phyloP scores from a whole-genome alignment of 192 early-diverging fungal genomes.

The Entomortierella lignicola region DNA sequence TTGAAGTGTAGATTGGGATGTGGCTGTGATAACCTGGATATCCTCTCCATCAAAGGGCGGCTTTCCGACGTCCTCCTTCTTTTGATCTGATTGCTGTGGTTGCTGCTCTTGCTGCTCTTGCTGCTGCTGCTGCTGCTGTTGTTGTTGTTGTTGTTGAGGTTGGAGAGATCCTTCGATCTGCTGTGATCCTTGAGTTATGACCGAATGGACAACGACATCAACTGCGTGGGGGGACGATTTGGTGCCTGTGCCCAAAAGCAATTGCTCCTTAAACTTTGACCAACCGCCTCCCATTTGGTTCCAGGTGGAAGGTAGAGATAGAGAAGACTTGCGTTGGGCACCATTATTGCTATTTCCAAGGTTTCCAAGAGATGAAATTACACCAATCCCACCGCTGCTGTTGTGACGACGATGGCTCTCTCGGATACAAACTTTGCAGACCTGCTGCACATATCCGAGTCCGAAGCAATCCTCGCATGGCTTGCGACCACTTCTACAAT shows the following conservation, averaged over 20 bases:
- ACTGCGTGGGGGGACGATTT: background rate
- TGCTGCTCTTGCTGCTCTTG: too few relatives aligned
- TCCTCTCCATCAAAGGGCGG: background rate
- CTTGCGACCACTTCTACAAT: conserved; percentile 23
- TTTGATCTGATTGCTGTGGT: too few relatives aligned
- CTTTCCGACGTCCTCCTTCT: background rate
- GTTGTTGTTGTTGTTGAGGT: background rate
- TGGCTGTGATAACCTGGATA: too few relatives aligned
- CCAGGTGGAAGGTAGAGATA: conserved; percentile 1
- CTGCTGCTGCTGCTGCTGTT: too few relatives aligned
- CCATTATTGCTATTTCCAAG: background rate
- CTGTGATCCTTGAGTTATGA: too few relatives aligned
- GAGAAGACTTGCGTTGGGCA: conserved; percentile 1
- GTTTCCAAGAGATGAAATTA: background rate
- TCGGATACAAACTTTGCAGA: conserved; percentile 30
- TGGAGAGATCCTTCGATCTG: background rate
- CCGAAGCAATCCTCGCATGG: conserved; percentile 36
- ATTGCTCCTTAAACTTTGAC: conserved; percentile 17
- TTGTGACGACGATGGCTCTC: conserved; percentile 18
- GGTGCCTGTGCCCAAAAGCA: background rate
- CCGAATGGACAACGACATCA: background rate
- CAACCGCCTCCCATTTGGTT: conserved; percentile 12
- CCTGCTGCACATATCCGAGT: conserved; percentile 25
- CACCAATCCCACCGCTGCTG: background rate
- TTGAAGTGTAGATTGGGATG: background rate